Conservation (phyloP, 495 filamentous ascomycete genomes). For the Podospora comata region DNA sequence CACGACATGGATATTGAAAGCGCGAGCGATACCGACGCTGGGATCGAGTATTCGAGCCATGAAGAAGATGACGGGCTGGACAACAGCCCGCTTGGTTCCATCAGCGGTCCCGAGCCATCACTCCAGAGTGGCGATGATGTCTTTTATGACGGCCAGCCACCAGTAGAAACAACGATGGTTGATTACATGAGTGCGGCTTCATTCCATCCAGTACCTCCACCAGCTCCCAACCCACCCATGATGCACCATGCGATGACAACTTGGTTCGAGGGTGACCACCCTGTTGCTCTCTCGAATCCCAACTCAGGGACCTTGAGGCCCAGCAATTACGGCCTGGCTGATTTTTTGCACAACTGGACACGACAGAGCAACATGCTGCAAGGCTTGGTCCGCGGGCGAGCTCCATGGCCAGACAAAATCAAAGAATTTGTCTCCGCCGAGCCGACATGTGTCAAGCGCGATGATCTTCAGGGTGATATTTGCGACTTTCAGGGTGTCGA, state of each 20-base stretch:
- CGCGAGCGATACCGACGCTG: constrained; percentile 10
- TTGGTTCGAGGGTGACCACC: constrained; percentile 21
- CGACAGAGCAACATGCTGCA: constrained; percentile 20
- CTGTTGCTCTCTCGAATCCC: constrained; percentile 22
- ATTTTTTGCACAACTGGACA: constrained; percentile 36
- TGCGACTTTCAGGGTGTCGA: constrained; percentile 78
- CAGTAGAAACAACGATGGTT: not conserved
- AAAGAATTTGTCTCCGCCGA: constrained; percentile 18
- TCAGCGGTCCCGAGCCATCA: not conserved
- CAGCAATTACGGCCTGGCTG: constrained; percentile 29
- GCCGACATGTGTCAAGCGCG: constrained; percentile 31
- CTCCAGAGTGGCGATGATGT: not conserved
- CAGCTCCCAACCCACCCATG: constrained; percentile 1
- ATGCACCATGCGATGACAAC: not conserved
- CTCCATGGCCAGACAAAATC: constrained; percentile 26
- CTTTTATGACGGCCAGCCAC: not conserved
- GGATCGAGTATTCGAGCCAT: not conserved
- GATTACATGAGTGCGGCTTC: not conserved
- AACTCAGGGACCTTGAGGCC: constrained; percentile 27
- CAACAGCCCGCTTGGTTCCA: not conserved
- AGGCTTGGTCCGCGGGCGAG: constrained; percentile 17
- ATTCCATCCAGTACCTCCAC: not conserved
- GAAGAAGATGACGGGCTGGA: constrained; percentile 5
- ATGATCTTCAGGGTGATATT: constrained; percentile 54
- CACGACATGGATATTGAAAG: constrained; percentile 23